A percentile compares a stretch with the other conserved stretches of the same genome.
phyloP scores from a whole-genome alignment of 176 grass and related monocot genomes.

The Cenchrus americanus region DNA sequence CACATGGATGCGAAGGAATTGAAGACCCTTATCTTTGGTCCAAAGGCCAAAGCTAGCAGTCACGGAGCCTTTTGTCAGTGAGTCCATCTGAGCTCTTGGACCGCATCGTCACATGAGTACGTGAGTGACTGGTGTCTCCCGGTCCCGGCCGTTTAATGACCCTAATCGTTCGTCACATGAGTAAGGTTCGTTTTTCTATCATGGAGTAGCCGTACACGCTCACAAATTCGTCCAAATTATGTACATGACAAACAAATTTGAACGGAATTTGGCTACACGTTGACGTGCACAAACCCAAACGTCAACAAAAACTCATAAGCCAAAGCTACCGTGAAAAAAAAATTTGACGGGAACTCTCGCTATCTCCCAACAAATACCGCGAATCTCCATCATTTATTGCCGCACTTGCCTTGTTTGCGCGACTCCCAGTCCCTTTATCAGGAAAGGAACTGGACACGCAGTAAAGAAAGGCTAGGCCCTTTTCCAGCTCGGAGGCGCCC shows the following conservation, averaged over 20 bases:
- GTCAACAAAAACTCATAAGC: neutral
- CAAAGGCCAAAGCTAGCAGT: conserved; percentile 25
- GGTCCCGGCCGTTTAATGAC: neutral
- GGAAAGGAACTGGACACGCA: neutral
- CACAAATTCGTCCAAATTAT: neutral
- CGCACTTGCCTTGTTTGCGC: neutral
- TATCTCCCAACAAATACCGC: neutral
- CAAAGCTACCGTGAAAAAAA: neutral
- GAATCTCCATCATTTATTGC: neutral
- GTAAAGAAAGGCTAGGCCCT: neutral
- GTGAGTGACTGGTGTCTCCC: neutral
- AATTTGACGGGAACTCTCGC: neutral
- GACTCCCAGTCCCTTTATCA: neutral
- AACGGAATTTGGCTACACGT: neutral
- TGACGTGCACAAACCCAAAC: neutral
- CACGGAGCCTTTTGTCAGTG: conserved; percentile 20
- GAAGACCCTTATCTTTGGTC: conserved; percentile 21
- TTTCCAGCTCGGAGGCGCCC: conserved; percentile 2
- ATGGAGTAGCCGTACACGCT: conserved; percentile 6
- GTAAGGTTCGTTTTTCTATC: neutral
- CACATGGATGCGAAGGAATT: conserved; percentile 35
- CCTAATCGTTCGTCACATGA: neutral
- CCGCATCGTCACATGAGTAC: conserved; percentile 21
- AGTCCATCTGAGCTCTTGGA: conserved; percentile 19
- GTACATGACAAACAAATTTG: neutral